Evolutionary conservation across 495 filamentous ascomycete species (phyloP), one percentile per base, ranked within the genome.

Genomic region (Penicillium bialowiezense): DNA sequence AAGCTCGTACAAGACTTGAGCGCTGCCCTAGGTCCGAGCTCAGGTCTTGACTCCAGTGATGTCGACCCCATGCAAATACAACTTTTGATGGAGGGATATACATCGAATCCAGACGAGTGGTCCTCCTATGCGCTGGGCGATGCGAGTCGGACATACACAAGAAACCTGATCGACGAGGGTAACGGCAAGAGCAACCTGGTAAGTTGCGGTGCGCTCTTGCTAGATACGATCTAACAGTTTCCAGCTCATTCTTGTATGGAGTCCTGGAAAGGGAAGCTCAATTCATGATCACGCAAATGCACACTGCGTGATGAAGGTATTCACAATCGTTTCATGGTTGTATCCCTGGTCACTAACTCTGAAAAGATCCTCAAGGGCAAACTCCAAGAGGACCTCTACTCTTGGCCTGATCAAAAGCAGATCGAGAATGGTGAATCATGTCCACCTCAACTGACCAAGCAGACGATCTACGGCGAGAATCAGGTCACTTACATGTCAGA

Each of bases 111-210:
- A 33, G 55, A 66, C 3, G 86, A 95, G 31, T 96, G 91, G 91
- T 56, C 68, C 15, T 66, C 63, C 47, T 96, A 85, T 64, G 88
- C 88, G 7, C 65, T 91, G 41, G 74, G 70, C 5, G 84, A 95
- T 62, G 45, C 64, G 28, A 81, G 69, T 38, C 74, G 82, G 52
- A 74, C 75, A 1, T 97, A 95, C 65, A 96, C 91, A 1, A 69
- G 91, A 43, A 97, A 97, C 57, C 75, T 96, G 23, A 89, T 96
- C 15, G 89, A 96, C 56, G 83, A 88, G 59, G 89, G 91, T 3
- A 96, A 95, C 61, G 91, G 90, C 20, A 95, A 92, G 63, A 86
- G 87, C 64, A 96, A 96, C 63, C 63, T 97, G 52, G 88, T 91
- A 76, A 59, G 81, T 63, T 12, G 29, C 3, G 29, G 5, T 2